phyloP scores from a whole-genome alignment of 176 grass and related monocot species.

The Oropetium thomaeum region DNA sequence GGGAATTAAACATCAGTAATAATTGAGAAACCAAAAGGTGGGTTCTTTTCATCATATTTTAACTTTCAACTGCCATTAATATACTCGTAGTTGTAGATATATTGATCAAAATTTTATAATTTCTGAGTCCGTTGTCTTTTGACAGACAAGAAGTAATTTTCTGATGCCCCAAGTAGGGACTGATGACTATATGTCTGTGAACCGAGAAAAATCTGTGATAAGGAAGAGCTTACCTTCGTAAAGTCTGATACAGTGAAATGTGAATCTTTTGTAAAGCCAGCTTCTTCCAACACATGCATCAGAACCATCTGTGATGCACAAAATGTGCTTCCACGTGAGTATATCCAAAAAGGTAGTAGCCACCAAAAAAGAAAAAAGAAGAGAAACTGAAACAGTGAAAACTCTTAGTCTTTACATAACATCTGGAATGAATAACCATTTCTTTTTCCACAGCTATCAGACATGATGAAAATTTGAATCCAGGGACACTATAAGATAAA shows the following conservation, averaged over 20 bases:
- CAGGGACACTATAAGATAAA: not conserved
- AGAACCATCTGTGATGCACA: slow-evolving; percentile 62
- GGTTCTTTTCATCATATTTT: not conserved
- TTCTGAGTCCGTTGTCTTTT: not conserved
- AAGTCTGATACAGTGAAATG: slow-evolving; percentile 68
- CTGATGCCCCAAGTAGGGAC: not conserved
- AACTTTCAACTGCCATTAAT: not conserved
- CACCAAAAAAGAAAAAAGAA: not conserved
- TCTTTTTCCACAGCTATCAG: not conserved
- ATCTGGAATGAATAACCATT: not conserved
- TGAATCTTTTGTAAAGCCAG: slow-evolving; percentile 62
- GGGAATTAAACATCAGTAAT: not conserved
- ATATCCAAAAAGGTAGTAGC: not conserved
- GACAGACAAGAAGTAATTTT: not conserved
- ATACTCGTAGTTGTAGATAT: not conserved
- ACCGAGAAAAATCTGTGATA: not conserved
- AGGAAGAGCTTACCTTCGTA: slow-evolving; percentile 52
- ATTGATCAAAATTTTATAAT: not conserved
- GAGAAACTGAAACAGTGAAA: not conserved
- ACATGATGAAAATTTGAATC: not conserved
- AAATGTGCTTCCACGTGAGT: not conserved
- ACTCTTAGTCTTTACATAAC: not conserved
- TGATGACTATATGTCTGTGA: not conserved
- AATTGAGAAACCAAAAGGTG: not conserved
- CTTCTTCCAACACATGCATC: slow-evolving; percentile 75